Percentiles rank a stretch among this genome's conserved stretches.
Conservation (phyloP, 768 basidiomycete genomes). For the Boletus patriciae region DNA sequence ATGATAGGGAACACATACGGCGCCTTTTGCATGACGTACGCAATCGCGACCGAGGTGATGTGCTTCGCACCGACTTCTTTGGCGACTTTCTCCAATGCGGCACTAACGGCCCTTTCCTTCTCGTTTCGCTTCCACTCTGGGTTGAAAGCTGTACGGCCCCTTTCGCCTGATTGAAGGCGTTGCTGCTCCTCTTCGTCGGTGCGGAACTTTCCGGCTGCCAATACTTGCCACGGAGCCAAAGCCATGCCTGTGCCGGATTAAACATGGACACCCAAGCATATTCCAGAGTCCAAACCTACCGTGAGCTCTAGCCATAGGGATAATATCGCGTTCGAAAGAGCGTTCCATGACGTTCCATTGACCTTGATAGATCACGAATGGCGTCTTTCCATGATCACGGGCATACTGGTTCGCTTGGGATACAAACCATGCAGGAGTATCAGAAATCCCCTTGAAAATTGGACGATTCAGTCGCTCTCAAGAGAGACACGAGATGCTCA, state of each 20-base stretch:
- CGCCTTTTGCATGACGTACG: constrained; percentile 48
- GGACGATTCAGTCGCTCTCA: too few species aligned
- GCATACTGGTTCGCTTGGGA: constrained; percentile 43
- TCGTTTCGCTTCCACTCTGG: constrained; percentile 37
- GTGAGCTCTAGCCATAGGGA: constrained; percentile 32
- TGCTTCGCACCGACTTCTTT: constrained; percentile 38
- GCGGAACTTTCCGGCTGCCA: constrained; percentile 30
- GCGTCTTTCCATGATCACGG: constrained; percentile 45
- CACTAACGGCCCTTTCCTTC: constrained; percentile 34
- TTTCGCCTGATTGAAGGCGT: neutral
- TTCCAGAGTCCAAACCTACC: neutral
- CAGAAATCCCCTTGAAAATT: constrained; percentile 35
- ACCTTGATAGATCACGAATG: constrained; percentile 55
- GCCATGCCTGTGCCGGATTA: constrained; percentile 32
- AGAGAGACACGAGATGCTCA: neutral
- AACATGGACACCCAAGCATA: too few species aligned
- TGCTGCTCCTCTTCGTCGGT: constrained; percentile 33
- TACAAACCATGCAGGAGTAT: constrained; percentile 49
- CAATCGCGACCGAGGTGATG: constrained; percentile 41
- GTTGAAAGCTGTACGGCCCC: too few species aligned
- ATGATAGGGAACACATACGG: constrained; percentile 46
- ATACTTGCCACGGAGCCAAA: constrained; percentile 40
- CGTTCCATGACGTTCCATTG: constrained; percentile 42
- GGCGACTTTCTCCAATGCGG: constrained; percentile 41
- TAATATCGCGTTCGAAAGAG: constrained; percentile 53